Evolutionary conservation across 345 rosid species (phyloP).

Genomic region (Ailanthus altissimus): DNA sequence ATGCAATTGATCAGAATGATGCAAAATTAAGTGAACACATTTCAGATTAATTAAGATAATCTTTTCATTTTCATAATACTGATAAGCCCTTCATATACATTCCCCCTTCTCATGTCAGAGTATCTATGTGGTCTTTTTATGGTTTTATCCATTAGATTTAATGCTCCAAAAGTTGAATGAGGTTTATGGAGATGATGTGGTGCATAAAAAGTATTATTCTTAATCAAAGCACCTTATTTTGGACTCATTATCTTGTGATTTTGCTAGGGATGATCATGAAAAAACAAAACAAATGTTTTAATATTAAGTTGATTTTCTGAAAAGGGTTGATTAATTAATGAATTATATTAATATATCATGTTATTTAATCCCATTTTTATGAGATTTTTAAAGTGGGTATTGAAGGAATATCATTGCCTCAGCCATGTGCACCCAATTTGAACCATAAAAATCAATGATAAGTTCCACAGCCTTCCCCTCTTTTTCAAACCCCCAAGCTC

Average conservation of each 20-base stretch:
- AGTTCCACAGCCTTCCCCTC: slow-evolving; percentile 19
- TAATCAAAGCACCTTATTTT: neutral
- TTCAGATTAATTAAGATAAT: slow-evolving; percentile 9
- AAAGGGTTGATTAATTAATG: neutral
- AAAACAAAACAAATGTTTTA: neutral
- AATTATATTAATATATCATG: neutral
- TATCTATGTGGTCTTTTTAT: neutral
- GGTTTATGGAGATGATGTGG: neutral
- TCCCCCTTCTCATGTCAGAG: slow-evolving; percentile 14
- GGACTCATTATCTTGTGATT: slow-evolving; percentile 17
- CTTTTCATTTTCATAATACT: slow-evolving; percentile 3
- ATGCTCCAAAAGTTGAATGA: too few relatives aligned
- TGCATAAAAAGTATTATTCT: neutral
- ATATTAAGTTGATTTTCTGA: neutral
- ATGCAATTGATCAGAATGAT: neutral
- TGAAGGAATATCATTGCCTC: slow-evolving; percentile 29
- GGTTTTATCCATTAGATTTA: neutral
- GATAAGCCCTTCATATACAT: neutral
- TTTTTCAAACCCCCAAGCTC: neutral
- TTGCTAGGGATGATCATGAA: neutral
- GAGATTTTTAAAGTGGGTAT: slow-evolving; percentile 20
- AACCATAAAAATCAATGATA: slow-evolving; percentile 29
- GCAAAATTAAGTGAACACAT: neutral
- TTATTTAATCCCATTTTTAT: neutral
- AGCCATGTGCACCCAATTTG: slow-evolving; percentile 45